A percentile compares a stretch with the other conserved stretches of the same genome.
phyloP scores from a whole-genome alignment of 306 rosid genomes.

The Cicer arietinum region DNA sequence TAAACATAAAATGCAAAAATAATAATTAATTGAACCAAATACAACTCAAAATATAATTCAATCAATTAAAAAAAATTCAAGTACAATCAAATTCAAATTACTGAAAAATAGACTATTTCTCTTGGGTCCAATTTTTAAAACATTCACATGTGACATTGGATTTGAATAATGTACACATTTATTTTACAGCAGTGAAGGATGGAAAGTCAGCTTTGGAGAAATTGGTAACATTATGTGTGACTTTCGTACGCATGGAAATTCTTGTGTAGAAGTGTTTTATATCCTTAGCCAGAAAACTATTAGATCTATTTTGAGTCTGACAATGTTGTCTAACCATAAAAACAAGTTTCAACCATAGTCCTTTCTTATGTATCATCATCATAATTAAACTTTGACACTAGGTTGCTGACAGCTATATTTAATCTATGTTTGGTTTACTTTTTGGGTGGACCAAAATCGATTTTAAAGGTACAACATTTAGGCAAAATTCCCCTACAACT shows the following conservation, averaged over 20 bases:
- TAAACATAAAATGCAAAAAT: too few species aligned
- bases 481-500: too few species aligned
- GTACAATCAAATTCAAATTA: too few species aligned
- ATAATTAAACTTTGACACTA: background rate
- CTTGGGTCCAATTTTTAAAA: too few species aligned
- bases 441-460: too few species aligned
- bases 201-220: conserved; percentile 45
- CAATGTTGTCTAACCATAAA: conserved; percentile 39
- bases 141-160: background rate
- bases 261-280: conserved; percentile 9
- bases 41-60: too few species aligned
- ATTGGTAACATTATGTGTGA: conserved; percentile 33
- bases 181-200: conserved; percentile 33
- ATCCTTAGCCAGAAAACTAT: conserved; percentile 25
- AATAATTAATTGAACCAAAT: too few species aligned
- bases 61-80: too few species aligned
- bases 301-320: conserved; percentile 44
- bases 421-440: too few species aligned
- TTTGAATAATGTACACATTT: conserved; percentile 11
- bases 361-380: conserved; percentile 17
- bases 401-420: too few species aligned
- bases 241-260: conserved; percentile 34
- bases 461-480: too few species aligned
- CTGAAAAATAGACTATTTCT: too few species aligned
- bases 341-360: conserved; percentile 45